A percentile compares a stretch with the other conserved stretches of the same genome.
Conservation (phyloP, 352 stramenopile genomes). For the Phytophthora litchii region DNA sequence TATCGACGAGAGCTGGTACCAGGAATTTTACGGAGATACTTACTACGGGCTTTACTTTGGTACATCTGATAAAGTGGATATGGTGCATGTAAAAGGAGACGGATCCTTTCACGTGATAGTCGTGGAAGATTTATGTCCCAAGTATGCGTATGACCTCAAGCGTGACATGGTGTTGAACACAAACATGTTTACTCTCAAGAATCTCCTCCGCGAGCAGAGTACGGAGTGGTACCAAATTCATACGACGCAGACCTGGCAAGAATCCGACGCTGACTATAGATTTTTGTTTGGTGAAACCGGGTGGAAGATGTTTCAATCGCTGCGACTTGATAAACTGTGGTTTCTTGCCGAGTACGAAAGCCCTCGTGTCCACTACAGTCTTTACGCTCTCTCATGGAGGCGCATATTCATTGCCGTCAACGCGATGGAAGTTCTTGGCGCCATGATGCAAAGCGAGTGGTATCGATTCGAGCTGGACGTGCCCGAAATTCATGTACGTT, state of each 20-base stretch:
- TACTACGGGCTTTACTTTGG: constrained; percentile 31
- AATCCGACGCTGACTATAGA: constrained; percentile 23
- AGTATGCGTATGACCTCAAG: constrained; percentile 32
- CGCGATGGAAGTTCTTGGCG: constrained; percentile 33
- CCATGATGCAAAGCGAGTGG: constrained; percentile 48
- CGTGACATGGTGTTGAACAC: constrained; percentile 23
- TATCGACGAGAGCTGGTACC: constrained; percentile 35
- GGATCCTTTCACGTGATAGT: constrained; percentile 26
- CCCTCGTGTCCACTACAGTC: constrained; percentile 11
- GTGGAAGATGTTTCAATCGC: constrained; percentile 5
- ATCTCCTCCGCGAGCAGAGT: constrained; percentile 23
- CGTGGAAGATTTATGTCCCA: constrained; percentile 37
- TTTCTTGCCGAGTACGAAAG: neutral
- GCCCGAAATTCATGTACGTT: constrained; percentile 37
- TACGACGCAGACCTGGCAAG: constrained; percentile 24
- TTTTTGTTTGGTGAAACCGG: constrained; percentile 33
- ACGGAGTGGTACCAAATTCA: constrained; percentile 34
- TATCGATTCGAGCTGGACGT: constrained; percentile 40
- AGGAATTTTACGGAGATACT: constrained; percentile 29
- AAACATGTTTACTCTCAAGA: constrained; percentile 39
- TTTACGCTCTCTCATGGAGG: constrained; percentile 21
- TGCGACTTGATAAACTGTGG: constrained; percentile 14
- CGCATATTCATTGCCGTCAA: constrained; percentile 24
- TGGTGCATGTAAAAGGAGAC: constrained; percentile 32
- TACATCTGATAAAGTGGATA: constrained; percentile 24